Evolutionary conservation across 805 yeast species (phyloP), one percentile per base, ranked within the genome.

Genomic region (Metschnikowia lachancei): DNA sequence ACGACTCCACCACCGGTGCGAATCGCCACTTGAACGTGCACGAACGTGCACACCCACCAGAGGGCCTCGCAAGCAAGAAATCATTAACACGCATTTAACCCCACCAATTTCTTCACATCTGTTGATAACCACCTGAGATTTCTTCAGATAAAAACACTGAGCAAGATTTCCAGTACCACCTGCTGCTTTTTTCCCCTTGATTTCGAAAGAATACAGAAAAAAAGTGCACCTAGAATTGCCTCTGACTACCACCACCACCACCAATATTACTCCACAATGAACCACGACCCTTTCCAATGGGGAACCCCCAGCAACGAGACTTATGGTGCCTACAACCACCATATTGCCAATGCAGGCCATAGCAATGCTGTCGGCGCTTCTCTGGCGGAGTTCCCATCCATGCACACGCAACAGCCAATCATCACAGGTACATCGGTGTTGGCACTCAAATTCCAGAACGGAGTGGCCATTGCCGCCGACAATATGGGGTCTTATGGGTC

Each of bases 401-500:
- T 82, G 82, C 84, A 87, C 66, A 92, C 99, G 2, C 96, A 88
- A 65, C 89, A 83, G 62, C 99, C 99, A 39, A 85, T 87, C 55
- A 88, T 94, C 50, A 94, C 99, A 12, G 98, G 99, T 62, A 88
- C 98, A 0, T 89, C 97, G 30, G 99, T 94, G 18, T 76, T 94
- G 57, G 95, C 94, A 8, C 77, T 92, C 67, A 94, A 91, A 69
- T 94, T 83, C 73, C 75, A 87, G 52, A 86, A 85, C 56, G 99
- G 99, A 33, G 83, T 94, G 38, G 80, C 94, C 32, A 76, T 94
- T 67, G 98, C 99, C 2, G 97, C 99, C 4, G 99, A 94, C 65
- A 87, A 87, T 59, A 70, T 92, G 67, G 96, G 77, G 12, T 85
- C 97, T 0, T 94, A 92, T 64, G 99, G 99, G 0, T 89, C 97